These are phyloP conservation scores for Suhomyces faveliae DNA, from an alignment of 805 yeast genomes.

Conservation along the genomic window DNA sequence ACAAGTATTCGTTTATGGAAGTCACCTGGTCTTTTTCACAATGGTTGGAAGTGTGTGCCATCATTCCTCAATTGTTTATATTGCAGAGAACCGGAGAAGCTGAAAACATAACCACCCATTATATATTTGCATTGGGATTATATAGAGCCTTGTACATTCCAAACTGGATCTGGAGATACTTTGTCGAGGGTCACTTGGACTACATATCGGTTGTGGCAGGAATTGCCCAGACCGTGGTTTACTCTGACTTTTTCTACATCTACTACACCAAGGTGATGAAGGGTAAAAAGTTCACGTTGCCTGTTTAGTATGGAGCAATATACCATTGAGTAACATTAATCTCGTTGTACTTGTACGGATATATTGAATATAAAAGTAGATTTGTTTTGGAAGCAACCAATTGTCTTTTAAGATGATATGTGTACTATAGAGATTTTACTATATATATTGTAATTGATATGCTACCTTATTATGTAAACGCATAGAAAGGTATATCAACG, in stretches of 20 bases:
- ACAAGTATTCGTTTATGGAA: constrained; percentile 60
- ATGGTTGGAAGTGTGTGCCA: constrained; percentile 92
- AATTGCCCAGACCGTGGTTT: constrained; percentile 76
- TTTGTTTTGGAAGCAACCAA: background rate
- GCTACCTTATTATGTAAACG: too few relatives aligned
- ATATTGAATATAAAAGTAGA: too few relatives aligned
- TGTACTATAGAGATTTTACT: too few relatives aligned
- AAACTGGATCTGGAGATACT: constrained; percentile 90
- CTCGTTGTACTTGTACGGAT: too few relatives aligned
- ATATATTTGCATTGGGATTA: constrained; percentile 88
- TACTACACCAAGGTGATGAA: constrained; percentile 78
- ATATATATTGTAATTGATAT: too few relatives aligned
- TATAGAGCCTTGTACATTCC: constrained; percentile 90
- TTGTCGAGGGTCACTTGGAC: constrained; percentile 62
- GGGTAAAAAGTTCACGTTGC: constrained; percentile 74
- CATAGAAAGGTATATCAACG: too few relatives aligned
- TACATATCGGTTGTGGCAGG: constrained; percentile 76
- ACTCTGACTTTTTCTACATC: constrained; percentile 93
- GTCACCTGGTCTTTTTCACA: constrained; percentile 83
- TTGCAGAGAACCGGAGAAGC: constrained; percentile 88
- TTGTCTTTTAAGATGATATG: too few relatives aligned
- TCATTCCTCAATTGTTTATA: constrained; percentile 89
- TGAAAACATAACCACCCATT: constrained; percentile 82
- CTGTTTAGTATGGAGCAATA: constrained; percentile 38
- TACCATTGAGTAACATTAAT: too few relatives aligned